Base-by-base conservation (phyloP, 495 filamentous ascomycete species). In the Aspergillus ellipticus region DNA sequence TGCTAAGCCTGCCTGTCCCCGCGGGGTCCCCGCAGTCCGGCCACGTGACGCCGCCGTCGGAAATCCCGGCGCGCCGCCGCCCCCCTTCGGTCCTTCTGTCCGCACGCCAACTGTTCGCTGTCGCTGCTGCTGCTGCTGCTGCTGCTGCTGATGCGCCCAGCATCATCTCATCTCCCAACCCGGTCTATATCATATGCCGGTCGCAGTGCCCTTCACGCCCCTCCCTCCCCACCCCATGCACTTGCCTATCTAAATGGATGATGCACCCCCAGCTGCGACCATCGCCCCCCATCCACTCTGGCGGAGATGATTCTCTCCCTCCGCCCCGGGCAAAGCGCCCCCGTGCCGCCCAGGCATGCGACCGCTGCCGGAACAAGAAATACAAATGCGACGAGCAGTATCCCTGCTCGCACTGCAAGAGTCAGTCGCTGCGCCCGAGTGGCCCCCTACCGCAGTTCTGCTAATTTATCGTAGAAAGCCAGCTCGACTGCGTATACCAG, bases 331-430 rank as follows among this genome's bases (percentile, higher is more conserved):
- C 60, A 15, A 75, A 74, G 51, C 61, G 72, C 49, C 69, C 72
- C 24, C 73, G 73, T 16, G 73, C 73, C 31, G 68, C 71, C 17
- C 69, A 71, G 47, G 73, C 73, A 6, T 75, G 73, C 61, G 73
- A 75, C 33, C 62, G 73, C 17, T 75, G 73, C 56, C 65, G 73
- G 54, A 45, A 63, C 46, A 75, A 75, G 62, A 75, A 75, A 57
- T 75, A 75, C 54, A 75, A 75, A 61, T 75, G 73, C 60, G 70
- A 75, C 42, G 73, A 75, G 57, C 63, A 63, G 17, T 75, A 71
- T 61, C 73, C 73, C 3, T 74, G 71, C 50, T 60, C 67, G 8
- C 69, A 74, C 49, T 75, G 72, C 57, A 74, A 66, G 62, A 75
- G 72, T 75, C 54, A 24, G 54, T 59, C n/a, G 55, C 46, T 28